A percentile compares a stretch with the other conserved stretches of the same genome.
Evolutionary conservation across 1,284 basidiomycete species (phyloP).

Genomic region (Ceratobasidium sp.): DNA sequence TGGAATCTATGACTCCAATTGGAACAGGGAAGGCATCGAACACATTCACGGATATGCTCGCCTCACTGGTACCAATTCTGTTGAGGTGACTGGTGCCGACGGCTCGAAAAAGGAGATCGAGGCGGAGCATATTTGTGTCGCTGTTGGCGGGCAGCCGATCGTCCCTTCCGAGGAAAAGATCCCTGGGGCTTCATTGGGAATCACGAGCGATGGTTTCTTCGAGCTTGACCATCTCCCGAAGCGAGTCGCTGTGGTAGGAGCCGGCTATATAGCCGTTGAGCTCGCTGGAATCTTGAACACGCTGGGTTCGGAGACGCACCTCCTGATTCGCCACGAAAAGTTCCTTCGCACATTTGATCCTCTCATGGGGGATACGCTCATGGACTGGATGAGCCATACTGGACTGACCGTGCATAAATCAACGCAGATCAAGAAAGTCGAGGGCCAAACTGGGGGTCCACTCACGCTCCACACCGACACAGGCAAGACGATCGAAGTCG

Average conservation of each 20-base stretch:
- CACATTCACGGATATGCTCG: slow-evolving; percentile 82
- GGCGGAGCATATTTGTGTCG: slow-evolving; percentile 80
- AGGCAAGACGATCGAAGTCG: slow-evolving; percentile 83
- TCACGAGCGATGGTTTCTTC: slow-evolving; percentile 96
- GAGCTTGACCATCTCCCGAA: slow-evolving; percentile 89
- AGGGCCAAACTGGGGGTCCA: slow-evolving; percentile 68
- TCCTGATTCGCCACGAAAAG: slow-evolving; percentile 88
- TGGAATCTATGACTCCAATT: slow-evolving; percentile 90
- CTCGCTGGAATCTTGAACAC: slow-evolving; percentile 88
- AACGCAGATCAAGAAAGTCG: slow-evolving; percentile 78
- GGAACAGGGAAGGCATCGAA: slow-evolving; percentile 88
- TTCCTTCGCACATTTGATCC: slow-evolving; percentile 95
- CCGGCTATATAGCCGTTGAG: slow-evolving; percentile 97
- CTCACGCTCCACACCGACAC: slow-evolving; percentile 73
- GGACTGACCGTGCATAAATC: slow-evolving; percentile 87
- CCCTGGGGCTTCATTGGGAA: slow-evolving; percentile 89
- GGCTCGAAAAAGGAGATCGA: slow-evolving; percentile 69
- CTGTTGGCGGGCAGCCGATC: slow-evolving; percentile 86
- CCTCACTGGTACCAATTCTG: slow-evolving; percentile 67
- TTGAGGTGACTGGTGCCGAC: slow-evolving; percentile 72
- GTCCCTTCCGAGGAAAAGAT: slow-evolving; percentile 82
- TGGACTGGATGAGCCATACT: slow-evolving; percentile 93
- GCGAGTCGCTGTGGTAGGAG: slow-evolving; percentile 92
- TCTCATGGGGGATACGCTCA: slow-evolving; percentile 81
- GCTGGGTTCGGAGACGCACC: slow-evolving; percentile 87